Percentiles rank a stretch among this genome's conserved stretches.
Conservation (phyloP, 106 monocot species). For the Dioscorea alata region DNA sequence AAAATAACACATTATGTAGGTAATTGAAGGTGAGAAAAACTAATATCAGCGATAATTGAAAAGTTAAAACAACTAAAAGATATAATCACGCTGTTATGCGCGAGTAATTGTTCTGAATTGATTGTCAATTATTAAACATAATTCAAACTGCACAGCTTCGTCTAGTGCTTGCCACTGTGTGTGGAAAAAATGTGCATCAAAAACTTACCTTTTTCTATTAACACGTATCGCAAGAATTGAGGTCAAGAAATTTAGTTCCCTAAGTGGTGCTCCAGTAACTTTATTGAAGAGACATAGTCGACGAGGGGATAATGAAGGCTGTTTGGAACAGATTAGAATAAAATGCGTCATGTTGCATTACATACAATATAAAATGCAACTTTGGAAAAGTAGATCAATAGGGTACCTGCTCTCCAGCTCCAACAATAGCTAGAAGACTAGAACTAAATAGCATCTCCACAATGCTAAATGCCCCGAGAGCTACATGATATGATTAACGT, state of each 20-base stretch:
- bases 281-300: slow-evolving; percentile 74
- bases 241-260: slow-evolving; percentile 87
- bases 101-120: too few relatives aligned
- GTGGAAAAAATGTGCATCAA: too few relatives aligned
- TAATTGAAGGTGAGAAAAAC: too few relatives aligned
- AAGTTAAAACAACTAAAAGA: too few relatives aligned
- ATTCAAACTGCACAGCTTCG: too few relatives aligned
- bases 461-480: slow-evolving; percentile 69
- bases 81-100: too few relatives aligned
- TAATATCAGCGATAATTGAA: too few relatives aligned
- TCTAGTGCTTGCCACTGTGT: too few relatives aligned
- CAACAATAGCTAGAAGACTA: slow-evolving; percentile 78
- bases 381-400: not conserved
- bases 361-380: not conserved
- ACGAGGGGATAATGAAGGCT: slow-evolving; percentile 91
- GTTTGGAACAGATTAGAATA: slow-evolving; percentile 15
- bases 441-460: slow-evolving; percentile 91
- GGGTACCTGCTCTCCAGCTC: slow-evolving; percentile 87
- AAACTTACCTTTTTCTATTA: slow-evolving; percentile 65
- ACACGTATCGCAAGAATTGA: slow-evolving; percentile 81
- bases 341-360: not conserved
- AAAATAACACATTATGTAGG: too few relatives aligned
- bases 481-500: slow-evolving; percentile 23
- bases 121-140: too few relatives aligned
- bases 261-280: slow-evolving; percentile 42